Evolutionary conservation across 163 green algal genomes (phyloP).

Genomic region (Prototheca cutis): DNA sequence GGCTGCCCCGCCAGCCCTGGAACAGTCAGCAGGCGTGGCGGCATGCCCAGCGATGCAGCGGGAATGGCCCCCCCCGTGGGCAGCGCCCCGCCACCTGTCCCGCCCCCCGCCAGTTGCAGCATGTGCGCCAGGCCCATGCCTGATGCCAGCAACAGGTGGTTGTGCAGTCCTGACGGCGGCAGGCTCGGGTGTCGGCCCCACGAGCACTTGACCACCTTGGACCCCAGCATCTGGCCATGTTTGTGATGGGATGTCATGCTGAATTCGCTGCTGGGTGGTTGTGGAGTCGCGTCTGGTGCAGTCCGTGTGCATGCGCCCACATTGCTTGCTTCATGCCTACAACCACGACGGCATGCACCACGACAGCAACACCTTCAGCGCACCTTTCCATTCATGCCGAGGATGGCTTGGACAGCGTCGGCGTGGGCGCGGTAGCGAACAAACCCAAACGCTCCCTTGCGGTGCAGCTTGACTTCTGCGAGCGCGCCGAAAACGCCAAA

Average conservation of each 20-base stretch:
- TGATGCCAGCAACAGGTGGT: conserved; percentile 10
- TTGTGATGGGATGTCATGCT: too few relatives aligned
- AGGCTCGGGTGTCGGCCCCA: conserved; percentile 39
- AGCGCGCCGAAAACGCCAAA: conserved; percentile 19
- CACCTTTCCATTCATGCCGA: conserved; percentile 38
- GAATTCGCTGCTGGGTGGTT: too few relatives aligned
- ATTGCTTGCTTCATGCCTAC: too few relatives aligned
- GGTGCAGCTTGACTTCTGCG: conserved; percentile 26
- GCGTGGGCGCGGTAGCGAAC: conserved; percentile 28
- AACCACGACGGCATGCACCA: too few relatives aligned
- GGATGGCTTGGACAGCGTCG: conserved; percentile 42
- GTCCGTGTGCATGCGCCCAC: too few relatives aligned
- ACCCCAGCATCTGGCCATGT: conserved; percentile 20
- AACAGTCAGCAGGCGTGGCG: too few relatives aligned
- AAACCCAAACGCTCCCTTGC: conserved; percentile 31
- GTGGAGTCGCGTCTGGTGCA: too few relatives aligned
- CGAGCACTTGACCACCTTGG: conserved; percentile 39
- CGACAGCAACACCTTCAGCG: too few relatives aligned
- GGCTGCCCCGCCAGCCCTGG: too few relatives aligned
- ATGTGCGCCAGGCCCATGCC: background rate
- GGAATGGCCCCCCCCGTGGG: too few relatives aligned
- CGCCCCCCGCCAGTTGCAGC: background rate
- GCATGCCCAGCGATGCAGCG: too few relatives aligned
- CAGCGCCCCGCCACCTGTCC: too few relatives aligned
- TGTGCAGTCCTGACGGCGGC: conserved; percentile 14